These are phyloP conservation scores for Psidium friedrichsthalianum DNA, from an alignment of 345 rosid genomes.

Conservation along the genomic window DNA sequence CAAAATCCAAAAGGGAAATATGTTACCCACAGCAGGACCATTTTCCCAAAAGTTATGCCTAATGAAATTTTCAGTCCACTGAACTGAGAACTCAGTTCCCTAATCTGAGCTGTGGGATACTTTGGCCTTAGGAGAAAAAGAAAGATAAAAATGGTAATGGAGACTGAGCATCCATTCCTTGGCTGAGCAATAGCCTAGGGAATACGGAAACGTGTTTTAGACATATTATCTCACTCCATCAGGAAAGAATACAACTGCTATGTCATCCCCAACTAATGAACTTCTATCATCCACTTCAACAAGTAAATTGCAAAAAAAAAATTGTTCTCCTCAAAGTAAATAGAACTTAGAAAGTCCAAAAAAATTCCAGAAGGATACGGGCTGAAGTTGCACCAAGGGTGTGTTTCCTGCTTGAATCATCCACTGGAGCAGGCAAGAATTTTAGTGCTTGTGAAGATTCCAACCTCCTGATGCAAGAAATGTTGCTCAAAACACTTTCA, in stretches of 20 bases:
- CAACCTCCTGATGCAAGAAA: constrained; percentile 43
- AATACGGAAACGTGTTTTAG: background rate
- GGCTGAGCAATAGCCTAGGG: background rate
- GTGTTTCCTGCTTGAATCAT: constrained; percentile 68
- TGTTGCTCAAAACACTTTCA: constrained; percentile 1
- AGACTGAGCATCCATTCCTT: background rate
- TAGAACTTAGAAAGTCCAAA: background rate
- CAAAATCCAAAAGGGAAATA: background rate
- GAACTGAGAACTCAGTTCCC: background rate
- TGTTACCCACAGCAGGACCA: background rate
- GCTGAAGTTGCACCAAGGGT: constrained; percentile 51
- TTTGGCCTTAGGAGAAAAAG: background rate
- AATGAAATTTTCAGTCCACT: background rate
- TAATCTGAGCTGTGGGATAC: background rate
- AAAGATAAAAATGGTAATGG: background rate
- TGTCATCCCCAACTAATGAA: background rate
- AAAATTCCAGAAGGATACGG: constrained; percentile 54
- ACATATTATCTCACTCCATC: background rate
- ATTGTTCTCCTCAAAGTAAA: background rate
- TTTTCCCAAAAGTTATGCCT: background rate
- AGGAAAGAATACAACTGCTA: background rate
- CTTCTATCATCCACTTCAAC: background rate
- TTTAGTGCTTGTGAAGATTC: constrained; percentile 58
- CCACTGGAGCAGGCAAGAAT: constrained; percentile 58
- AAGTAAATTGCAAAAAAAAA: too few species aligned